Percentiles rank a stretch among this genome's conserved stretches.
Conservation (phyloP, 164 flowering plant species). For the Vitis amurensis region DNA sequence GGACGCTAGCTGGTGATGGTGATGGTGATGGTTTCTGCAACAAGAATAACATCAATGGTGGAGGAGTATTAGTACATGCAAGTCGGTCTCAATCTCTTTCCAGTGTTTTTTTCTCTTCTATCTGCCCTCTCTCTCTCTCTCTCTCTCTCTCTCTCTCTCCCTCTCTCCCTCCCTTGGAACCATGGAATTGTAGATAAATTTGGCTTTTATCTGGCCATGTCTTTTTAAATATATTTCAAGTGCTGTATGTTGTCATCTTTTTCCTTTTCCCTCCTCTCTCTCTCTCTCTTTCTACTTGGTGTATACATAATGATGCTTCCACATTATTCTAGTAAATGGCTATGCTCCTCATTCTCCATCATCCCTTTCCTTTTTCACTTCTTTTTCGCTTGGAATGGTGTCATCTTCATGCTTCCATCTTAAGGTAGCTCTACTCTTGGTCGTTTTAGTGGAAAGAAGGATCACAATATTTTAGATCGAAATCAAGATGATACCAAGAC, state of each 20-base stretch:
- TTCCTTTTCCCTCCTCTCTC: neutral
- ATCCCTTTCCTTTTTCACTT: too few species aligned
- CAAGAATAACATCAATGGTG: conserved; percentile 3
- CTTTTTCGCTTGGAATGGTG: too few species aligned
- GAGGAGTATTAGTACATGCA: conserved; percentile 7
- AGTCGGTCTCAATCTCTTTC: neutral
- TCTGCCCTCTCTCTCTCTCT: neutral
- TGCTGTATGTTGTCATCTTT: neutral
- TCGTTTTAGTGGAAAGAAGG: too few species aligned
- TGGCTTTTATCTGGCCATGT: neutral
- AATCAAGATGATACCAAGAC: too few species aligned
- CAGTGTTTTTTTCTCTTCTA: neutral
- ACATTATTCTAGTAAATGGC: too few species aligned
- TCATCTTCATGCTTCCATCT: too few species aligned
- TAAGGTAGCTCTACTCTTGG: too few species aligned
- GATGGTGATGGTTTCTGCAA: neutral
- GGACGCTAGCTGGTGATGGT: neutral
- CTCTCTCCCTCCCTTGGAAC: neutral
- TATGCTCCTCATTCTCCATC: too few species aligned
- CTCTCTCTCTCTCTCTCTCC: neutral
- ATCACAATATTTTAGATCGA: too few species aligned
- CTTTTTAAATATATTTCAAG: neutral
- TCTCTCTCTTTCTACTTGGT: neutral
- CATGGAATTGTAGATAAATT: conserved; percentile 29
- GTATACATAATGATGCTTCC: neutral